These are phyloP conservation scores for Melanomma pulvis-pyrius DNA, from an alignment of 495 filamentous ascomycete species.

Conservation along the genomic window DNA sequence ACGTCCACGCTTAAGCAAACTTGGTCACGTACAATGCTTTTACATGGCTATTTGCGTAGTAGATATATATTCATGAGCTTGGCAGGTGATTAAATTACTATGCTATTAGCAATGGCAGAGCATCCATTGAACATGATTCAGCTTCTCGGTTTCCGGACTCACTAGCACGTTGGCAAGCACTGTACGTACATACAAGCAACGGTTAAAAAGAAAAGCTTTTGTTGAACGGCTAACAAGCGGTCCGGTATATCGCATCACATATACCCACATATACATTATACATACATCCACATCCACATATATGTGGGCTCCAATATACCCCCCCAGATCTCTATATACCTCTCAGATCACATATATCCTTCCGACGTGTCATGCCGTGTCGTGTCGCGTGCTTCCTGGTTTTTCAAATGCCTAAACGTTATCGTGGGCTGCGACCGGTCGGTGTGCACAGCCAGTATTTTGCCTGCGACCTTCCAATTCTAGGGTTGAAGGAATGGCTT, in stretches of 20 bases:
- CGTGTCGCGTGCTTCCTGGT: too few relatives aligned
- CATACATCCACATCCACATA: too few relatives aligned
- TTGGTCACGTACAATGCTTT: too few relatives aligned
- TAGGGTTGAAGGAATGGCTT: neutral
- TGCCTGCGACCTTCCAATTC: constrained; percentile 3
- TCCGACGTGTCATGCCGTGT: neutral
- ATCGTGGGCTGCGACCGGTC: neutral
- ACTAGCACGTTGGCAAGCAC: too few relatives aligned
- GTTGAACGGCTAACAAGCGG: neutral
- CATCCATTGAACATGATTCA: too few relatives aligned
- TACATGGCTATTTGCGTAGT: too few relatives aligned
- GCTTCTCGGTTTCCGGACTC: too few relatives aligned
- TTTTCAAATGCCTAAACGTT: neutral
- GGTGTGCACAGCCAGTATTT: neutral
- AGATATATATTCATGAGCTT: too few relatives aligned
- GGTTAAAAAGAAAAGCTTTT: neutral
- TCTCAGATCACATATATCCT: neutral
- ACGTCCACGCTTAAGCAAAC: too few relatives aligned
- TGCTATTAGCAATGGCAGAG: too few relatives aligned
- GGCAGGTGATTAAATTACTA: too few relatives aligned
- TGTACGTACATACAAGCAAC: neutral
- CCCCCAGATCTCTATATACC: neutral
- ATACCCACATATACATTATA: too few relatives aligned
- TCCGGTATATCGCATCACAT: neutral
- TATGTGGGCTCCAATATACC: neutral